Percentiles rank a stretch among this genome's conserved stretches.
phyloP scores from a whole-genome alignment of 768 basidiomycete genomes.

The Mycena vulgaris region DNA sequence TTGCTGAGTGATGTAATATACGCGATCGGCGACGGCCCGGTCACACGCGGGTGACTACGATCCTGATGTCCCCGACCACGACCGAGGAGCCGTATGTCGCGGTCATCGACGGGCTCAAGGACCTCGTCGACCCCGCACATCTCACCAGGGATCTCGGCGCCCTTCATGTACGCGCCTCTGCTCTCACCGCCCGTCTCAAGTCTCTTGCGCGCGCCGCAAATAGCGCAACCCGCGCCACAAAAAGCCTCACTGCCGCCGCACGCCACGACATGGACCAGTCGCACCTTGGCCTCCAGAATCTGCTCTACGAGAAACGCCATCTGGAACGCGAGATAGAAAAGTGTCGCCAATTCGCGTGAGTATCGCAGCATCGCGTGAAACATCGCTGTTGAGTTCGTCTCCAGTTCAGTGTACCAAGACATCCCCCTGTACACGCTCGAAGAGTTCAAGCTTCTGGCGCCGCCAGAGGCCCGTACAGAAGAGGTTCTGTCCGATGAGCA shows the following conservation, averaged over 20 bases:
- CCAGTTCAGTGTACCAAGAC: constrained; percentile 91
- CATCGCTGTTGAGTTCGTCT: constrained; percentile 15
- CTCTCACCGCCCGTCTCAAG: constrained; percentile 86
- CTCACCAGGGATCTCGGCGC: constrained; percentile 63
- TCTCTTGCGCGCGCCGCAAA: constrained; percentile 84
- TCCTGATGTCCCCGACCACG: no score
- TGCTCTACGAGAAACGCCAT: constrained; percentile 91
- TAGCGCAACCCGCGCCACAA: constrained; percentile 73
- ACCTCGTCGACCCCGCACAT: constrained; percentile 67
- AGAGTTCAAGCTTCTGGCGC: constrained; percentile 80
- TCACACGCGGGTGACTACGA: no score
- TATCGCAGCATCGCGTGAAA: constrained; percentile 35
- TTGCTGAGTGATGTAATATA: no score
- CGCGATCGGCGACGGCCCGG: no score
- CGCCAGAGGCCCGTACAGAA: constrained; percentile 72
- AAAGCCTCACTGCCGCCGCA: constrained; percentile 83
- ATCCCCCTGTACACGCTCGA: constrained; percentile 80
- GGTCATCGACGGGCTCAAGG: constrained; percentile 74
- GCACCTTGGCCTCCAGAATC: constrained; percentile 87
- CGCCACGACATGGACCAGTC: constrained; percentile 93
- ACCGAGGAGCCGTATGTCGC: constrained; percentile 52
- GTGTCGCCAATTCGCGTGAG: constrained; percentile 93
- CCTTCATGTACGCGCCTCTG: constrained; percentile 77
- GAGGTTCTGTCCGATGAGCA: constrained; percentile 80
- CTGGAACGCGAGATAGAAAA: constrained; percentile 94